These are phyloP conservation scores for Sugiyamaella lignohabitans DNA, from an alignment of 805 yeast genomes.

Conservation along the genomic window DNA sequence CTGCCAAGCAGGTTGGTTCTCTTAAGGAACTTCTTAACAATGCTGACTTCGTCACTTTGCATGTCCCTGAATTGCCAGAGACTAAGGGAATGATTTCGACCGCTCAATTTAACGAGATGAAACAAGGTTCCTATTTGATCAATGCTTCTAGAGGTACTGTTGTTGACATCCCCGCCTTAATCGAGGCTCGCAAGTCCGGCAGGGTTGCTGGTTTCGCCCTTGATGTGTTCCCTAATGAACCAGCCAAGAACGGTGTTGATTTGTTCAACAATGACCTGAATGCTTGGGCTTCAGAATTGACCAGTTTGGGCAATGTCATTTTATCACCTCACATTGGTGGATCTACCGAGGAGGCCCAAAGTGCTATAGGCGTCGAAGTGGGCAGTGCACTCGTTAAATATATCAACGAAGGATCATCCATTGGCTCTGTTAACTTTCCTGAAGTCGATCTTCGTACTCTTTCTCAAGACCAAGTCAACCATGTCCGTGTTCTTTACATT, in stretches of 20 bases:
- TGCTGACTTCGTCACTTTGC: slow-evolving; percentile 87
- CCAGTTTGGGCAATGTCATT: slow-evolving; percentile 77
- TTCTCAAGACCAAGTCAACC: slow-evolving; percentile 75
- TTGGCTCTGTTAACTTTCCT: slow-evolving; percentile 98
- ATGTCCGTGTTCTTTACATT: slow-evolving; percentile 87
- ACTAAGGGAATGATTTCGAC: slow-evolving; percentile 84
- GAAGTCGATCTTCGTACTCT: slow-evolving; percentile 88
- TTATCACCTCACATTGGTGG: slow-evolving; percentile 98
- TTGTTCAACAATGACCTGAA: slow-evolving; percentile 69
- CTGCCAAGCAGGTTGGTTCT: slow-evolving; percentile 85
- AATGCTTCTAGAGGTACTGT: slow-evolving; percentile 98
- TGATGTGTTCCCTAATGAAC: slow-evolving; percentile 96
- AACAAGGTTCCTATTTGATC: slow-evolving; percentile 87
- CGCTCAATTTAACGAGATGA: slow-evolving; percentile 93
- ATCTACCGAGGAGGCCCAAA: slow-evolving; percentile 97
- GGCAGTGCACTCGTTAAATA: slow-evolving; percentile 78
- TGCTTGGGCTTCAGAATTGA: slow-evolving; percentile 75
- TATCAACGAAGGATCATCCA: slow-evolving; percentile 91
- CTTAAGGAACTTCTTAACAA: slow-evolving; percentile 72
- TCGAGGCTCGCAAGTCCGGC: slow-evolving; percentile 86
- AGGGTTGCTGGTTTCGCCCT: slow-evolving; percentile 95
- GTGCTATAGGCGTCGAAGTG: slow-evolving; percentile 95
- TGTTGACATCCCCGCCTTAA: slow-evolving; percentile 89
- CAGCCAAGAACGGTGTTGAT: slow-evolving; percentile 90
- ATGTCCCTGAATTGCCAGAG: slow-evolving; percentile 91